Evolutionary conservation across 192 early-diverging fungal genomes (phyloP).

Genomic region (Linnemannia hyalina): DNA sequence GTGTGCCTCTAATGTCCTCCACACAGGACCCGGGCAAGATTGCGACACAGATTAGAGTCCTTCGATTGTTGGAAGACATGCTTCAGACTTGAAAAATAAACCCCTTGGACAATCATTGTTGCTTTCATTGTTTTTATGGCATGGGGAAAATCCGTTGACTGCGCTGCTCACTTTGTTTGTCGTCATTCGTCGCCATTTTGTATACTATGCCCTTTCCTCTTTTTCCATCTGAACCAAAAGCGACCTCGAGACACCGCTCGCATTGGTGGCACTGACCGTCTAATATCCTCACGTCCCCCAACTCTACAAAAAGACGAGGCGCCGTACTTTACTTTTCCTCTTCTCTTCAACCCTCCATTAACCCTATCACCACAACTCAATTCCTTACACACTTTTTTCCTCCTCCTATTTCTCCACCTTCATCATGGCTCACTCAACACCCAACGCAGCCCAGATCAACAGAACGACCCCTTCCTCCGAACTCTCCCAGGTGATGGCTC

Average conservation of each 20-base stretch:
- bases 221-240: too few relatives aligned
- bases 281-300: background rate
- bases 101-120: background rate
- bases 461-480: background rate
- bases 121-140: background rate
- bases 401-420: background rate
- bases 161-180: background rate
- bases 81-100: slow-evolving; percentile 11
- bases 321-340: background rate
- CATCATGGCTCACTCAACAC: background rate
- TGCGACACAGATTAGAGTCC: slow-evolving; percentile 32
- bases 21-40: slow-evolving; percentile 32
- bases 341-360: background rate
- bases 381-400: background rate
- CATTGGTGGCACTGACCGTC: background rate
- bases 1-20: slow-evolving; percentile 22
- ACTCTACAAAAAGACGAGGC: background rate
- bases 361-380: background rate
- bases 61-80: slow-evolving; percentile 48
- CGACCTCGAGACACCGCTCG: too few relatives aligned
- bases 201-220: background rate
- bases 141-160: background rate
- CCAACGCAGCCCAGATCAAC: background rate
- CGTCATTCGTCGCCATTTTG: background rate
- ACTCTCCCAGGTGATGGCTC: background rate